Evolutionary conservation across 1,284 basidiomycete species (phyloP).

Genomic region (Rugosomyces carneus): DNA sequence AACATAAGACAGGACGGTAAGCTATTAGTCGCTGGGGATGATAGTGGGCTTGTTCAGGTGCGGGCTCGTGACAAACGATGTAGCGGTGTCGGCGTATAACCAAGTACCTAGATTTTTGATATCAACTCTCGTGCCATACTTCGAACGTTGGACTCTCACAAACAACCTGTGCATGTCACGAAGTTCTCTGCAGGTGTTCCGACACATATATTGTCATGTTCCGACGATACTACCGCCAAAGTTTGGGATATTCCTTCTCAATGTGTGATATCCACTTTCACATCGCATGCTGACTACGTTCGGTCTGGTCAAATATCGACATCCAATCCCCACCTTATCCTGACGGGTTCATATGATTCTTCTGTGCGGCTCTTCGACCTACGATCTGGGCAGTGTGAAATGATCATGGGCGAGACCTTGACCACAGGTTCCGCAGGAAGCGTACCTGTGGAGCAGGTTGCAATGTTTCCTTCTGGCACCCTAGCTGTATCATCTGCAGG

Average conservation of each 20-base stretch:
- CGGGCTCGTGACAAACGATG: conserved; percentile 7
- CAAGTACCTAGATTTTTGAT: conserved; percentile 74
- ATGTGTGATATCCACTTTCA: conserved; percentile 72
- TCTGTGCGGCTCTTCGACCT: conserved; percentile 89
- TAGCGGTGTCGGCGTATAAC: conserved; percentile 11
- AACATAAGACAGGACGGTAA: conserved; percentile 90
- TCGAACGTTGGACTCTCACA: conserved; percentile 87
- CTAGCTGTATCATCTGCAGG: conserved; percentile 85
- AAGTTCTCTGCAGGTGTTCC: conserved; percentile 82
- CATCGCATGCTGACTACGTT: conserved; percentile 91
- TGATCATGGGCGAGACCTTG: conserved; percentile 67
- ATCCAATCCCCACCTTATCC: conserved; percentile 77
- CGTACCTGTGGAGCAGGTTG: conserved; percentile 87
- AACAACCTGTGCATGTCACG: conserved; percentile 92
- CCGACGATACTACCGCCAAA: conserved; percentile 92
- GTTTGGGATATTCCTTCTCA: conserved; percentile 97
- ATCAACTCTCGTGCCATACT: conserved; percentile 92
- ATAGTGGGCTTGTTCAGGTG: conserved; percentile 89
- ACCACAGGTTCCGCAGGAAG: conserved; percentile 34
- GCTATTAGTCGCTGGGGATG: conserved; percentile 91
- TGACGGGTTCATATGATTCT: conserved; percentile 94
- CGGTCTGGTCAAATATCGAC: conserved; percentile 85
- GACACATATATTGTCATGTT: conserved; percentile 88
- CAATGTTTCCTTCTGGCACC: conserved; percentile 91
- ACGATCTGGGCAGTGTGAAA: conserved; percentile 74